Base-by-base conservation (phyloP, 2,329 filamentous ascomycete genomes). In the Harringtonia lauricola region DNA sequence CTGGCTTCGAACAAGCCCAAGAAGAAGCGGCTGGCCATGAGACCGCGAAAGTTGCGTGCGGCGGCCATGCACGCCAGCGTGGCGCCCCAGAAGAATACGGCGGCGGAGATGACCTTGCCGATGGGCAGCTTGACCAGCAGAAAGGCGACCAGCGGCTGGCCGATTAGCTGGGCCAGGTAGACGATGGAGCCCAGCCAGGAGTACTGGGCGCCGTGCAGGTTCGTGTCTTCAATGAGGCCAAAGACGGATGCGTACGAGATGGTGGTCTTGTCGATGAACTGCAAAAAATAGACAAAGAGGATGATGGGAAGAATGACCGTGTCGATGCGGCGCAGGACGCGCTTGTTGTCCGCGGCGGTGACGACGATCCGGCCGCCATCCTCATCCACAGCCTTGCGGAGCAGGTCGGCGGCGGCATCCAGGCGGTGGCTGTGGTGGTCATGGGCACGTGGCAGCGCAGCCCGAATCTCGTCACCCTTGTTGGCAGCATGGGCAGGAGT, bases 241-340 rank as follows among this genome's bases (percentile, higher is more conserved):
- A 51, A 53, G 24, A 53, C 46, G 28, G 51, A 49, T n/a, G 50
- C 44, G 38, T 50, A 52, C 5, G 51, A 43, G 5, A 53, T 40
- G 9, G 51, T 51, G 26, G 47, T 37, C 44, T 53, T 53, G 42
- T 53, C 51, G 36, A 53, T 46, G 8, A 37, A 41, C 40, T 54
- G 53, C 8, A 55, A 41, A 34, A 50, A 53, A 45, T 55, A 55
- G n/a, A 52, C 49, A 17, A 38, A 21, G 18, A 54, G 39, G 24
- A 54, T 46, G 43, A 74, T 65, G 1, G 72, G 71, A 13, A 76
- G 58, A 19, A 76, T 63, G 41, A 64, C 56, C 21, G 68, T 54
- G 52, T 76, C 72, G 44, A 76, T 74, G 49, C 64, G 65, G 24
- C 64, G 63, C 33, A 75, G 57, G 7, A 76, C 65, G 34, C 66